Evolutionary conservation across 2,329 filamentous ascomycete genomes (phyloP), one percentile per base, ranked within the genome.

Genomic region (Claviceps sp.): DNA sequence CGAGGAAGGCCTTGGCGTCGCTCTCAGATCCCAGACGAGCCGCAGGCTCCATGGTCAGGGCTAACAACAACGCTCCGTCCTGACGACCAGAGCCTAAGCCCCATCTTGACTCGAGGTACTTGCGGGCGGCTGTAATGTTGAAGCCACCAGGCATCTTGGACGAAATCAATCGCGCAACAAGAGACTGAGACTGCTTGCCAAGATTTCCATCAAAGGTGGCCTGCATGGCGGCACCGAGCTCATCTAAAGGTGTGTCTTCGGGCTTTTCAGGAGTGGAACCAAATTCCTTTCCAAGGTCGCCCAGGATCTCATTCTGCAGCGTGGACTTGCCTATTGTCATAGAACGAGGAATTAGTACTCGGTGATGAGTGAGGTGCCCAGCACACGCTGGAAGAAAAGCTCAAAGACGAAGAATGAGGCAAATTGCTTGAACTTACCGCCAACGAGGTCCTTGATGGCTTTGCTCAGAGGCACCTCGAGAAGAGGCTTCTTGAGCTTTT

Each of bases 141-240:
- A 98, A 98, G 56, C 93, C 93, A 73, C 91, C 93, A 47, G 93
- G 93, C 93, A 98, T 98, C 74, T 98, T 98, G 34, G 93, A 96
- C 2, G 93, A 97, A 44, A 98, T 93, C 66, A 98, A 76, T 60
- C 93, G 85, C 48, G 93, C 93, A 67, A 98, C 85, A 53, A 98
- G 79, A 2, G 90, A 94, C 51, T 87, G 85, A 0, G 93, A 95
- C 61, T 96, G 90, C 73, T 98, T 98, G 69, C 93, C 93, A 55
- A 98, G 82, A 72, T 95, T 91, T 61, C 93, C 93, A 71, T 96
- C 93, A 73, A 98, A 98, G n/a, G 91, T 97, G 47, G 88, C 84
- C 72, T 98, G 93, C 86, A 98, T 95, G 8, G 93, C 77, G 51
- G 87, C 89, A 74, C 90, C 87, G 54, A 98, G 79, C 72, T 98